A percentile compares a stretch with the other conserved stretches of the same genome.
These are phyloP conservation scores for Elsinoe ampelina DNA, from an alignment of 2,329 filamentous ascomycete genomes.

Conservation along the genomic window DNA sequence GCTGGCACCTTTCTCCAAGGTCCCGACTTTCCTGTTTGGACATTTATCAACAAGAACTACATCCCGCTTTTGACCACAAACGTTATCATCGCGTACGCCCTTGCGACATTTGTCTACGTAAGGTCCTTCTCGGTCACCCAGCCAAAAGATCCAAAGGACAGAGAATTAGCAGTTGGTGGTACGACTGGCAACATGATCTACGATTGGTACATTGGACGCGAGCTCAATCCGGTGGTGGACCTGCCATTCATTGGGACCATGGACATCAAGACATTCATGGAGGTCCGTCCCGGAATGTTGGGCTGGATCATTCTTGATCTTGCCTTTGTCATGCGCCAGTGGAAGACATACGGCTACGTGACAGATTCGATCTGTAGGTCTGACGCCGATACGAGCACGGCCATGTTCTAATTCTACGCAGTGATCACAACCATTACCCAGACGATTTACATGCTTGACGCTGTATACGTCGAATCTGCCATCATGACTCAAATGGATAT, in stretches of 20 bases:
- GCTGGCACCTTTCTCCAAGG: slow-evolving; percentile 70
- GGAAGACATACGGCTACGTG: slow-evolving; percentile 70
- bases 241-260: slow-evolving; percentile 74
- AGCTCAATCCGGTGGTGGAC: slow-evolving; percentile 78
- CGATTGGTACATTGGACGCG: slow-evolving; percentile 93
- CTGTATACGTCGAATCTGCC: slow-evolving; percentile 76
- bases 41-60: slow-evolving; percentile 86
- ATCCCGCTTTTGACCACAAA: slow-evolving; percentile 76
- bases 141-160: slow-evolving; percentile 58
- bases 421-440: slow-evolving; percentile 70
- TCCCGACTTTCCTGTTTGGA: slow-evolving; percentile 79
- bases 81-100: slow-evolving; percentile 61
- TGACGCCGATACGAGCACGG: background rate
- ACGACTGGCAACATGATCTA: slow-evolving; percentile 78
- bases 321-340: slow-evolving; percentile 78
- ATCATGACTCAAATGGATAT: slow-evolving; percentile 93
- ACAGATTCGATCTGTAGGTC: slow-evolving; percentile 63
- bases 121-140: slow-evolving; percentile 69
- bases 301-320: slow-evolving; percentile 82
- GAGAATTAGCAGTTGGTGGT: slow-evolving; percentile 74
- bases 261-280: slow-evolving; percentile 83
- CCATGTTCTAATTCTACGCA: slow-evolving; percentile 16
- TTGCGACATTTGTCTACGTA: slow-evolving; percentile 73
- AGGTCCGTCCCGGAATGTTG: slow-evolving; percentile 83
- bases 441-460: slow-evolving; percentile 73